A percentile compares a stretch with the other conserved stretches of the same genome.
Conservation (phyloP, 805 yeast species). For the Kodamaea sagamina region DNA sequence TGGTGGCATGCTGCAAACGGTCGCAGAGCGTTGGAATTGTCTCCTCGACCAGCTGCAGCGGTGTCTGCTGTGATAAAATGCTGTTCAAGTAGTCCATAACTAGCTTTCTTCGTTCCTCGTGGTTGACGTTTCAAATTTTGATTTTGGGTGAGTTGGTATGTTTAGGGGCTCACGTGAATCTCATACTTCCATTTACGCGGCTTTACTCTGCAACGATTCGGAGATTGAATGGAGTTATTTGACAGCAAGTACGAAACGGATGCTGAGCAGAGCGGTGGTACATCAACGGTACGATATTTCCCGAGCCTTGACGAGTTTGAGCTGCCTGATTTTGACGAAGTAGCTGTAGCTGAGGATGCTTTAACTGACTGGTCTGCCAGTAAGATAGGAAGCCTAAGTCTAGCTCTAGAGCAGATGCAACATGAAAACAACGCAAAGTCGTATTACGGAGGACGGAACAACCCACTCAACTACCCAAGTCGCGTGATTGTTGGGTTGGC, state of each 20-base stretch:
- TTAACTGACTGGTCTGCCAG: constrained; percentile 49
- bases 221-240: constrained; percentile 5
- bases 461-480: constrained; percentile 13
- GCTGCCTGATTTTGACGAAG: constrained; percentile 18
- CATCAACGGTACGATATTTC: constrained; percentile 21
- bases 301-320: constrained; percentile 23
- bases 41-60: constrained; percentile 61
- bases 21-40: constrained; percentile 89
- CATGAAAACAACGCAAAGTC: constrained; percentile 14
- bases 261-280: neutral
- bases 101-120: neutral
- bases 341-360: constrained; percentile 20
- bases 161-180: neutral
- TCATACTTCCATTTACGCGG: no score
- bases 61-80: constrained; percentile 36
- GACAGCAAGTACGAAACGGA: constrained; percentile 1
- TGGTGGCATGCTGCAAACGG: constrained; percentile 76
- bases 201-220: neutral
- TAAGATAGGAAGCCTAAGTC: constrained; percentile 50
- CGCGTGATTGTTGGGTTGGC: constrained; percentile 41
- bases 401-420: constrained; percentile 43
- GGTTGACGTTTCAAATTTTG: constrained; percentile 4
- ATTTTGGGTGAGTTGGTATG: constrained; percentile 1
- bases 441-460: neutral
- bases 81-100: constrained; percentile 42